Base-by-base conservation (phyloP, 305 asterid genomes). In the Rubia tinctorum region DNA sequence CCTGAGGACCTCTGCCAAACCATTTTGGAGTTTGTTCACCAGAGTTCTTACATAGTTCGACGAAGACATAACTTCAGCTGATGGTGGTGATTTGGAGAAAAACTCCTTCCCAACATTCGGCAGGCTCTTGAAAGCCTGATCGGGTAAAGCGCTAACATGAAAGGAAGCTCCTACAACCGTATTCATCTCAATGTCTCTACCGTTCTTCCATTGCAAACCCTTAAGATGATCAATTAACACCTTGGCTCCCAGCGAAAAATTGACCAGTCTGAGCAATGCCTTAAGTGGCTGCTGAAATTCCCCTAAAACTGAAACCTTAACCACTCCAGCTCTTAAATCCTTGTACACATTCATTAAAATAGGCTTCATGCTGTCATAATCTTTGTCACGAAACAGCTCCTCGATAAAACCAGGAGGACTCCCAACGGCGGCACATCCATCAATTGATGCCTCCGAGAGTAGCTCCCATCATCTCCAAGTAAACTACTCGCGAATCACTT, bases 101-200 rank as follows among this genome's bases (percentile, higher is more conserved):
- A 96, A 92, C 69, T 87, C 96, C 80, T 85, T 90, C 69, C 99
- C 99, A 76, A 95, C 88, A 82, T 95, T 73, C 45, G 99, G 98
- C 73, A 86, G 85, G 76, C 91, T 84, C 90, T 85, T 88, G 88
- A 89, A 92, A 63, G 83, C 70, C 71, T 87, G 89, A 86, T 95
- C 99, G 43, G 93, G 92, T 76, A 95, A 83, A 67, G 99, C 98
- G 80, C 99, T 95, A 63, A 95, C 98, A 80, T 92, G 99, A 68
- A 95, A 92, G 79, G 92, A 92, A 6, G 98, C 96, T 23, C 99
- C 99, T 78, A 95, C 80, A 71, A 92, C 88, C 80, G 95, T 95
- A 37, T 94, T 86, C 98, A 90, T 87, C 85, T 95, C 99, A 69
- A 95, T 88, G 43, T 86, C 96, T 79, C 99, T 90, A 73, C 99